Conservation (phyloP, 2,329 filamentous ascomycete species). For the Claviceps pazoutovae region DNA sequence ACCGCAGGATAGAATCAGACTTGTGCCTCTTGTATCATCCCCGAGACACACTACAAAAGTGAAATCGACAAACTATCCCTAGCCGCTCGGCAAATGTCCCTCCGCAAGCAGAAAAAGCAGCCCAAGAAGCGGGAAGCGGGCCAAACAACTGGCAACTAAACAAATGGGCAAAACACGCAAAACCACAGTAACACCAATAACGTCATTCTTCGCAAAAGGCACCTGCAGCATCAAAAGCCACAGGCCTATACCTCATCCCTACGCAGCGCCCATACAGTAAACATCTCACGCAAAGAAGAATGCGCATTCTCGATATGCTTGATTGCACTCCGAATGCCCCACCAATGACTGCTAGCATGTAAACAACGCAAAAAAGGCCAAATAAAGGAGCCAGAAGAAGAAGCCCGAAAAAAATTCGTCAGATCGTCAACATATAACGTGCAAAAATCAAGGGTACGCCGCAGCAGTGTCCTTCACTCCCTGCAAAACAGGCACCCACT, state of each 20-base stretch:
- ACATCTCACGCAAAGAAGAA: too few relatives aligned
- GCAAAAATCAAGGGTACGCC: conserved; percentile 18
- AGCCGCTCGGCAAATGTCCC: background rate
- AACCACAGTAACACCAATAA: background rate
- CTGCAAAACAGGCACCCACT: conserved; percentile 27
- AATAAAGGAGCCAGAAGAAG: background rate
- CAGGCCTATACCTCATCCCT: too few relatives aligned
- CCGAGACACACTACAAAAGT: background rate
- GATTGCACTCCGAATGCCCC: background rate
- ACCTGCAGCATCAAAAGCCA: too few relatives aligned
- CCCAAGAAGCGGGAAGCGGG: background rate
- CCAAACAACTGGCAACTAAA: too few relatives aligned
- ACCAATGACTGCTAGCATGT: background rate
- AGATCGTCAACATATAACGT: background rate
- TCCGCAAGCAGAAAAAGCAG: background rate
- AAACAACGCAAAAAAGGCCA: background rate
- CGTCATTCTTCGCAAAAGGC: background rate
- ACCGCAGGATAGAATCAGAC: background rate
- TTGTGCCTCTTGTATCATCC: background rate
- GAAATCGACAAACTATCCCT: background rate
- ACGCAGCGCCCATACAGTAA: too few relatives aligned
- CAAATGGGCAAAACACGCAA: too few relatives aligned
- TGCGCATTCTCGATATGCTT: background rate
- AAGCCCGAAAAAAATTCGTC: conserved; percentile 1
- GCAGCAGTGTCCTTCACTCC: conserved; percentile 11